Conservation (phyloP, 1,284 basidiomycete genomes). For the Ceraceosorus guamensis region DNA sequence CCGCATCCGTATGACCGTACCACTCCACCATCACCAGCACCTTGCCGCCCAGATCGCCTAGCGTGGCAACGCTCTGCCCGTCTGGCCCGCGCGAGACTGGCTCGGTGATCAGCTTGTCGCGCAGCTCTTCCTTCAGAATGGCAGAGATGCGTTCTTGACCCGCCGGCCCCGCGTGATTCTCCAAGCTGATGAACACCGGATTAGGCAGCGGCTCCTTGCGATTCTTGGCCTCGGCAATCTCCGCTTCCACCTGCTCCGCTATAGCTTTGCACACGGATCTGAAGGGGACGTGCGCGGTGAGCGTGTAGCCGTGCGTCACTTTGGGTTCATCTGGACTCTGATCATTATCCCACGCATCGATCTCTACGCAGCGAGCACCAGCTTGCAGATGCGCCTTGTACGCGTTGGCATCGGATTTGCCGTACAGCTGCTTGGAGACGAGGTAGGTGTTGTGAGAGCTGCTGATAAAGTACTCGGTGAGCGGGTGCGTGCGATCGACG, state of each 20-base stretch:
- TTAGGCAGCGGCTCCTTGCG: neutral
- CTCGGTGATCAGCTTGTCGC: conserved; percentile 52
- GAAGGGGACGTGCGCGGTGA: conserved; percentile 17
- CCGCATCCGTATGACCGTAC: conserved; percentile 10
- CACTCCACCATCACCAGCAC: conserved; percentile 59
- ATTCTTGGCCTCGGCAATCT: conserved; percentile 8
- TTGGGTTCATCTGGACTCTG: conserved; percentile 54
- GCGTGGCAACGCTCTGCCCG: conserved; percentile 50
- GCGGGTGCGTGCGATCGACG: conserved; percentile 23
- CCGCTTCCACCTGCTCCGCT: conserved; percentile 15
- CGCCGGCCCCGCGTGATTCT: conserved; percentile 58
- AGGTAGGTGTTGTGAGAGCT: conserved; percentile 55
- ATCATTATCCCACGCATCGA: conserved; percentile 60
- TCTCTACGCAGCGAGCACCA: conserved; percentile 61
- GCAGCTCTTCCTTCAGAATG: conserved; percentile 58
- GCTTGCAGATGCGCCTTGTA: conserved; percentile 58
- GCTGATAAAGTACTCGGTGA: conserved; percentile 35
- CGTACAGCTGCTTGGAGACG: conserved; percentile 58
- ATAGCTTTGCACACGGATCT: conserved; percentile 13
- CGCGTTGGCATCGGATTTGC: conserved; percentile 55
- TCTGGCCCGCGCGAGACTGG: conserved; percentile 27
- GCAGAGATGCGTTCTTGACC: conserved; percentile 57
- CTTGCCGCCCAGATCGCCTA: conserved; percentile 55
- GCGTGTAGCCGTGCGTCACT: conserved; percentile 56
- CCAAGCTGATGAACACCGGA: conserved; percentile 57